phyloP scores from a whole-genome alignment of 1,284 basidiomycete species.

The Ceratobasidium theobromae region DNA sequence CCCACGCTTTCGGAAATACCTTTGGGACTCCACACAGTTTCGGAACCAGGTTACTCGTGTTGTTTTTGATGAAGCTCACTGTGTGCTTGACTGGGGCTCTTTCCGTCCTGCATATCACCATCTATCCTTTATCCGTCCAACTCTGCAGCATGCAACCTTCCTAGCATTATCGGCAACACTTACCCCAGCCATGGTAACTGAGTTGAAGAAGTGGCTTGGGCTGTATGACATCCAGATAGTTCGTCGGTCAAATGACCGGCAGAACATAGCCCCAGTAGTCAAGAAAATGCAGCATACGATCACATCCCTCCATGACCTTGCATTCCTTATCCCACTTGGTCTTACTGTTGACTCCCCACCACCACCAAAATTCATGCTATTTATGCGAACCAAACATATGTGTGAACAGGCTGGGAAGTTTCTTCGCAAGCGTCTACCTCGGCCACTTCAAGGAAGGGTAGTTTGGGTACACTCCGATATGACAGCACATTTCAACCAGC shows the following conservation, averaged over 20 bases:
- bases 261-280: slow-evolving; percentile 1
- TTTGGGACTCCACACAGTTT: neutral
- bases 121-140: neutral
- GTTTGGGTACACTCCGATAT: slow-evolving; percentile 20
- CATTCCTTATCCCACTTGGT: neutral
- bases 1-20: neutral
- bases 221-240: neutral
- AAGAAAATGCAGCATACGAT: neutral
- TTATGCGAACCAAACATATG: neutral
- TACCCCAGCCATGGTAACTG: neutral
- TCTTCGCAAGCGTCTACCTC: neutral
- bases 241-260: slow-evolving; percentile 25
- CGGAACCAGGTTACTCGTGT: neutral
- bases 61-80: slow-evolving; percentile 5
- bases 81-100: neutral
- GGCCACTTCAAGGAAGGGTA: neutral
- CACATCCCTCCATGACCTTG: neutral
- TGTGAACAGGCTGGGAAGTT: neutral
- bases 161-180: slow-evolving; percentile 12
- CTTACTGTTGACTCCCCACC: neutral
- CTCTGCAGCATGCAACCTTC: neutral
- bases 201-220: neutral
- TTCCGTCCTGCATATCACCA: neutral
- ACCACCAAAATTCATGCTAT: neutral
- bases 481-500: neutral